Percentiles rank a stretch among this genome's conserved stretches.
Conservation (phyloP, 345 rosid species). For the Carallia brachiata region DNA sequence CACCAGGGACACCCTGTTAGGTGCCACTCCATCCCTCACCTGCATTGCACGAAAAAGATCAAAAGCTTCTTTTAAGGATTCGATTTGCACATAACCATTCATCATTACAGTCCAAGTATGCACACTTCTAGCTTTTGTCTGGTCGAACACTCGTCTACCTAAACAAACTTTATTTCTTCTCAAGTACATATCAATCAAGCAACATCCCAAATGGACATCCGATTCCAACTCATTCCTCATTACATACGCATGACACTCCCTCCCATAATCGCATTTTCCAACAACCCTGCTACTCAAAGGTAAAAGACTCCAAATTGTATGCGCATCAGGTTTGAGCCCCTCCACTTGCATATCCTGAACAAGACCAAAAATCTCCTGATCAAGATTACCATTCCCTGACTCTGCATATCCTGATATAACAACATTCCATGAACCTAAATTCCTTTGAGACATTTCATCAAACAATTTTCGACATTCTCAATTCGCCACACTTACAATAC, state of each 20-base stretch:
- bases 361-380: not conserved
- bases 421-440: conserved; percentile 14
- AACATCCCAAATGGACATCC: conserved; percentile 50
- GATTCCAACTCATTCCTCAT: conserved; percentile 37
- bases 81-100: conserved; percentile 48
- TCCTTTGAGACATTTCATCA: conserved; percentile 23
- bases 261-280: conserved; percentile 36
- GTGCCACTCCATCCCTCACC: conserved; percentile 39
- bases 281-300: conserved; percentile 29
- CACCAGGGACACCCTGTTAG: conserved; percentile 53
- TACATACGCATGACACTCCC: conserved; percentile 56
- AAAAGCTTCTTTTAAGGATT: conserved; percentile 44
- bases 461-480: conserved; percentile 38
- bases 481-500: conserved; percentile 46
- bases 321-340: conserved; percentile 52
- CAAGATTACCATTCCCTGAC: not conserved
- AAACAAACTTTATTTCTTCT: conserved; percentile 29
- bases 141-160: conserved; percentile 45
- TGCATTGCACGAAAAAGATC: conserved; percentile 55
- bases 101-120: conserved; percentile 68
- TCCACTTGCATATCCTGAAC: conserved; percentile 15
- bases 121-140: conserved; percentile 43
- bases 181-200: conserved; percentile 63
- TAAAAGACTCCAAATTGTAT: conserved; percentile 54
- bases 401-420: conserved; percentile 10